Evolutionary conservation across 805 yeast genomes (phyloP), one percentile per base, ranked within the genome.

Genomic region (Candida qinlingensis): DNA sequence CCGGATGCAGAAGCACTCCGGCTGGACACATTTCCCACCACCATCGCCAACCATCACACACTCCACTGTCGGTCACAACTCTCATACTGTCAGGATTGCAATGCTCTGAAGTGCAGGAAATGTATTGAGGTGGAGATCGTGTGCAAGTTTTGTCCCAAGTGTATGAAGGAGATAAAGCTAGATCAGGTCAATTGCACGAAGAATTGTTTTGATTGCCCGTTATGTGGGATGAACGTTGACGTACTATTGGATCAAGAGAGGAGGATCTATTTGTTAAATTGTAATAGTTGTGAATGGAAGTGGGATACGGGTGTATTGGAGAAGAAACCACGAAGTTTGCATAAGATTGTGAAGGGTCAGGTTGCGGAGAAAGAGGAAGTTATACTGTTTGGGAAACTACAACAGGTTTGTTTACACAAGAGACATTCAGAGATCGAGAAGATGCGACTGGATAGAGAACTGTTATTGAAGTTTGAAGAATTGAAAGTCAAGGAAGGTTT

Each of bases 151-250:
- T 62, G 66, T 35, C 62, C 65, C 2, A 41, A 55, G 6, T 62
- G 66, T 41, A 55, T 61, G 62, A 44, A 47, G 7, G 58, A 47
- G 35, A 54, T 56, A 58, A 56, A 54, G 31, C 52, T 55, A 1
- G 64, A 60, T 11, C 48, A 55, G 41, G 47, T 47, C 0, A 45
- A 42, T 26, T 62, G 66, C 44, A 53, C 64, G 1, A 50, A 56
- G 31, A 61, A 58, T 41, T 62, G 66, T 41, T 54, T 60, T 40
- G 56, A 54, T 28, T 62, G 66, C 47, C 66, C 66, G 1, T 5
- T 48, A 1, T 62, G 66, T 46, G 42, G 36, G 4, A 39, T 49
- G 2, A 50, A 51, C 34, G 36, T 56, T 4, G 33, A 39, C 29
- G 42, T 58, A 39, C 44, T 53, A 19, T 54, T 52, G 13, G 46